A percentile compares a stretch with the other conserved stretches of the same genome.
Evolutionary conservation across 257 asterid genomes (phyloP).

Genomic region (Nicotiana sylvestris): DNA sequence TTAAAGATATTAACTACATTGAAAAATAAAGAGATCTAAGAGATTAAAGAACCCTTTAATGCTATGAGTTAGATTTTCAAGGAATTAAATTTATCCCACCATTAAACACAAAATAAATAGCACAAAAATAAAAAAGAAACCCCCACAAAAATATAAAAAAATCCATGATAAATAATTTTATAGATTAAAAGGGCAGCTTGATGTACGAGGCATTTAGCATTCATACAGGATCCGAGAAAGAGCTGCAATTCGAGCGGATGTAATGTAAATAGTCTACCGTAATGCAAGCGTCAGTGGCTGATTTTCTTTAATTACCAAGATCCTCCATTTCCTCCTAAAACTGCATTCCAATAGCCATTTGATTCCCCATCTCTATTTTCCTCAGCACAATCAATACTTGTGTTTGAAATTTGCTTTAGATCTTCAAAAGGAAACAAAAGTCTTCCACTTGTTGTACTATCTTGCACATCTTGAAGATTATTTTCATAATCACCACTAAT

Average conservation of each 20-base stretch:
- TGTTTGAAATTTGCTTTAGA: conserved; percentile 38
- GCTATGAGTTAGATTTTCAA: conserved; percentile 24
- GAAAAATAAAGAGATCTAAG: neutral
- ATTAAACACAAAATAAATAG: conserved; percentile 1
- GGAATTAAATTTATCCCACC: conserved; percentile 32
- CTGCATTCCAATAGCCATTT: conserved; percentile 62
- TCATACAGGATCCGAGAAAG: too few relatives aligned
- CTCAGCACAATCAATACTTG: conserved; percentile 19
- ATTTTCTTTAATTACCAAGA: conserved; percentile 36
- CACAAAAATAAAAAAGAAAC: neutral
- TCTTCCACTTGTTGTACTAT: conserved; percentile 33
- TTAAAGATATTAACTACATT: neutral
- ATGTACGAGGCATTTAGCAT: too few relatives aligned
- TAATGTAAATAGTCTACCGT: too few relatives aligned
- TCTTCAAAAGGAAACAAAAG: conserved; percentile 64
- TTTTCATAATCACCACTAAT: conserved; percentile 30
- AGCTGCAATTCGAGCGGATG: too few relatives aligned
- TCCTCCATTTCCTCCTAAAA: conserved; percentile 65
- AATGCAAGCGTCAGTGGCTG: too few relatives aligned
- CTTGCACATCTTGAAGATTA: conserved; percentile 43
- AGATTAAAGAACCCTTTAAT: conserved; percentile 13
- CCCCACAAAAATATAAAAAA: too few relatives aligned
- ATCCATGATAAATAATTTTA: too few relatives aligned
- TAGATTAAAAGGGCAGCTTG: too few relatives aligned
- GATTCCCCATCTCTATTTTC: conserved; percentile 30